phyloP scores from a whole-genome alignment of 768 basidiomycete genomes.

The Phanerochaete sordida region DNA sequence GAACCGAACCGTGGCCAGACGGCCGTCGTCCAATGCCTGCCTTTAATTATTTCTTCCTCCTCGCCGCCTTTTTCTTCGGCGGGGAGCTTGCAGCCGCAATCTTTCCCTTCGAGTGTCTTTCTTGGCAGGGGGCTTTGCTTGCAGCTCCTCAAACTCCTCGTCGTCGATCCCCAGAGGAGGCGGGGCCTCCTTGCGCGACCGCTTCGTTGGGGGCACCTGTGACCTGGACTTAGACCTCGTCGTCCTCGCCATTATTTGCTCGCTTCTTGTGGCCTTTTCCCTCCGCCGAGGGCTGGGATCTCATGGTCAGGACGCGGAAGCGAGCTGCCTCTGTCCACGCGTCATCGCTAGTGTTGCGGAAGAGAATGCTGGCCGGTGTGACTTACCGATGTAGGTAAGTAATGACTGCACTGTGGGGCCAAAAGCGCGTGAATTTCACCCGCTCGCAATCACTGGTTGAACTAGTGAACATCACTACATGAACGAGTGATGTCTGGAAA shows the following conservation, averaged over 20 bases:
- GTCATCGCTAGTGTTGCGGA: no score
- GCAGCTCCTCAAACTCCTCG: constrained; percentile 58
- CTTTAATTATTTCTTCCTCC: constrained; percentile 9
- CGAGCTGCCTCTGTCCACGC: no score
- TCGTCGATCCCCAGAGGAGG: constrained; percentile 58
- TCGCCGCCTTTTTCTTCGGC: constrained; percentile 5
- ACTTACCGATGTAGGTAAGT: no score
- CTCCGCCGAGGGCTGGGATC: constrained; percentile 36
- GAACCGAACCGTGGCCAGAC: not conserved
- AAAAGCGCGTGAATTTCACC: no score
- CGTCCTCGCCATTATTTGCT: constrained; percentile 44
- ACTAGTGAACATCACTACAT: no score
- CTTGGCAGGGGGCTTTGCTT: constrained; percentile 50
- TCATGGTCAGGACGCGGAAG: no score
- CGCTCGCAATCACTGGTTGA: no score
- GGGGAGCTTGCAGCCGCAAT: not conserved
- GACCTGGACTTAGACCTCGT: constrained; percentile 36
- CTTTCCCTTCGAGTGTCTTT: constrained; percentile 18
- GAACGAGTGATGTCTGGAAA: no score
- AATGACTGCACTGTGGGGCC: no score
- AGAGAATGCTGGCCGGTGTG: no score
- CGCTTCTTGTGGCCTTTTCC: constrained; percentile 50
- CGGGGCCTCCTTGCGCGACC: constrained; percentile 31
- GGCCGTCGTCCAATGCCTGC: not conserved
- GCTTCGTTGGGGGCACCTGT: constrained; percentile 51